Evolutionary conservation across 768 basidiomycete genomes (phyloP), one percentile per base, ranked within the genome.

Genomic region (Candolleomyces aberdarensis): DNA sequence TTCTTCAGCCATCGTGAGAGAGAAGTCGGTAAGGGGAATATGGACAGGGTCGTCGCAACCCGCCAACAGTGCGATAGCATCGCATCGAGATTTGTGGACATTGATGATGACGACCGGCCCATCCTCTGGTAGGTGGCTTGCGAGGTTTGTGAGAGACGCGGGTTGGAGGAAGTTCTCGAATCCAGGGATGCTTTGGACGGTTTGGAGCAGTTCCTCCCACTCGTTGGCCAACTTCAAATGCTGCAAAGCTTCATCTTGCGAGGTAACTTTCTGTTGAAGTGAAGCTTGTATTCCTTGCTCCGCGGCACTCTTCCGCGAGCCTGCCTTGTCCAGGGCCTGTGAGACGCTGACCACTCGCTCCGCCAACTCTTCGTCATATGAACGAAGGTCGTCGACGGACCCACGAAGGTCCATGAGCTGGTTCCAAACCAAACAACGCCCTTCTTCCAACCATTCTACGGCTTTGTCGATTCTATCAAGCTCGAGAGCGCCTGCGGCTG

Each of bases 401-500:
- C 66, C 65, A 4, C 68, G 65, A 6, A 71, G 63, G 14, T 67
- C 58, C 20, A 64, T 61, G 0, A 71, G 57, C 41, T 74, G 74
- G 29, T 58, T 63, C 72, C 75, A 75, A 3, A 71, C 61, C 9
- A 72, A 56, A 22, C 67, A 68, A 3, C 72, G 66, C 0, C 73
- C 71, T 51, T 70, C 65, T 41, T 73, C 72, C 5, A 79, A 66
- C 68, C 75, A 69, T 62, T 77, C 74, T 36, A 78, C 64, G 15
- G 69, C 72, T 15, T 59, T 66, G 3, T 70, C 58, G 10, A 65
- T 56, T 6, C 70, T 61, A 11, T 57, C 57, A 5, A 56, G 20
- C 32, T 63, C 57, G 39, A 71, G 67, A 7, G 72, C 73, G 20
- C 66, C 67, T 9, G 69, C 64, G 0, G 68, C 71, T 3, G 73